phyloP scores from a whole-genome alignment of 805 yeast species.

The Wickerhamiella lipophila region DNA sequence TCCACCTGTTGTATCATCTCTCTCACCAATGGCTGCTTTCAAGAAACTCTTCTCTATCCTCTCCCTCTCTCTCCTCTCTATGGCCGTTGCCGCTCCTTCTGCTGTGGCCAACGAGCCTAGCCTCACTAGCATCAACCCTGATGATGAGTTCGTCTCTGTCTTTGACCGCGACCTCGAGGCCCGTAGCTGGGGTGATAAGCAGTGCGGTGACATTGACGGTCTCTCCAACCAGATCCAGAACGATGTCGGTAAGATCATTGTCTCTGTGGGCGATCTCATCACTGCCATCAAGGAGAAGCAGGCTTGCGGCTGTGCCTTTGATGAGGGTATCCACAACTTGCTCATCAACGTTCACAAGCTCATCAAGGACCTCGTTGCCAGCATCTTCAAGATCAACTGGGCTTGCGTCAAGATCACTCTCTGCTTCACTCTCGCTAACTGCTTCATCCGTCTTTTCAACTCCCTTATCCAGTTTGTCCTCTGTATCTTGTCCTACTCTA shows the following conservation, averaged over 20 bases:
- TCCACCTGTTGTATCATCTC: too few relatives aligned
- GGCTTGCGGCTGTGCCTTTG: slow-evolving; percentile 5
- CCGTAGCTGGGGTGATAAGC: neutral
- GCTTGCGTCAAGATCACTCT: slow-evolving; percentile 1
- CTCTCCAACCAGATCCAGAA: neutral
- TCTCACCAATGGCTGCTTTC: neutral
- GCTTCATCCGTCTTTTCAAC: neutral
- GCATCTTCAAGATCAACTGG: slow-evolving; percentile 7
- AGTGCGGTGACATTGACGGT: slow-evolving; percentile 1
- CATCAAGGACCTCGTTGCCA: neutral
- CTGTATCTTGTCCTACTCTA: neutral
- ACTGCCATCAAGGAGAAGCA: neutral
- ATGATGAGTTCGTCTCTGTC: neutral
- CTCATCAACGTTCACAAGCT: neutral
- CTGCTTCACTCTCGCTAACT: neutral
- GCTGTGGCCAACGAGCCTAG: neutral
- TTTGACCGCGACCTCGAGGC: slow-evolving; percentile 1
- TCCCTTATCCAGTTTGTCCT: neutral
- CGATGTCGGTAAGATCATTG: slow-evolving; percentile 2
- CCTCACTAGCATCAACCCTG: neutral
- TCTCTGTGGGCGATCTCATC: neutral
- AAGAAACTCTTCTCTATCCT: neutral
- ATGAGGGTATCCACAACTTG: neutral
- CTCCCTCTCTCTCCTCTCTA: slow-evolving; percentile 1
- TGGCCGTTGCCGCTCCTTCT: slow-evolving; percentile 3